phyloP scores from a whole-genome alignment of 106 monocot species.

The Alisma plantagoaquatica region DNA sequence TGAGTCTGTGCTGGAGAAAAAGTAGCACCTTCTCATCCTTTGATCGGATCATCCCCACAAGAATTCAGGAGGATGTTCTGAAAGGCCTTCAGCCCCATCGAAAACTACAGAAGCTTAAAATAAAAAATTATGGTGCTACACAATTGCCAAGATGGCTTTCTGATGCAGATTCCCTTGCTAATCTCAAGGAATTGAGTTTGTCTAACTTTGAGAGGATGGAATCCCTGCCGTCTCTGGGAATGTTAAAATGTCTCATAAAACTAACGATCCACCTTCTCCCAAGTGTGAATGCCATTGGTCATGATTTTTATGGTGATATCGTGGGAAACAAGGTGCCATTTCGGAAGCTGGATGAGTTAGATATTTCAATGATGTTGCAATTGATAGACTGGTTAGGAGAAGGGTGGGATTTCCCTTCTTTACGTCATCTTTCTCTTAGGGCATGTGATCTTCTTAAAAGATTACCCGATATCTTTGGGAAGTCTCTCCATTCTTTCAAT shows the following conservation, averaged over 20 bases:
- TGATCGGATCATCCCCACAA: too few species aligned
- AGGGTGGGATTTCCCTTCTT: conserved; percentile 11
- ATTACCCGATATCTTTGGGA: conserved; percentile 5
- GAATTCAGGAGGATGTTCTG: too few species aligned
- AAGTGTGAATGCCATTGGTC: conserved; percentile 5
- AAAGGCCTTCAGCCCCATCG: conserved; percentile 16
- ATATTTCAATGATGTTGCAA: not conserved
- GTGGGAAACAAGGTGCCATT: not conserved
- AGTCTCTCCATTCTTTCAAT: conserved; percentile 15
- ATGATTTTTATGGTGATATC: not conserved
- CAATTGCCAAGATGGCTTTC: conserved; percentile 19
- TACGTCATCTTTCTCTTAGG: too few species aligned
- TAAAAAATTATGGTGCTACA: conserved; percentile 2
- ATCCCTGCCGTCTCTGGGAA: conserved; percentile 11
- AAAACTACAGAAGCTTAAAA: conserved; percentile 8
- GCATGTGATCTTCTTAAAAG: not conserved
- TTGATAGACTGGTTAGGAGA: conserved; percentile 3
- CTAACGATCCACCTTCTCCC: not conserved
- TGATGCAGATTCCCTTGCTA: conserved; percentile 2
- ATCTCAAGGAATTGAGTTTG: conserved; percentile 3
- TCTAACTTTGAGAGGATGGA: not conserved
- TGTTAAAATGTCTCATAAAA: not conserved
- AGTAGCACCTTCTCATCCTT: too few species aligned
- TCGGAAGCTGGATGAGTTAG: conserved; percentile 1
- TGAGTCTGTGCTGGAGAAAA: conserved; percentile 2